Conservation (phyloP, 1,139 yeast genomes). For the Lodderomyces theae region DNA sequence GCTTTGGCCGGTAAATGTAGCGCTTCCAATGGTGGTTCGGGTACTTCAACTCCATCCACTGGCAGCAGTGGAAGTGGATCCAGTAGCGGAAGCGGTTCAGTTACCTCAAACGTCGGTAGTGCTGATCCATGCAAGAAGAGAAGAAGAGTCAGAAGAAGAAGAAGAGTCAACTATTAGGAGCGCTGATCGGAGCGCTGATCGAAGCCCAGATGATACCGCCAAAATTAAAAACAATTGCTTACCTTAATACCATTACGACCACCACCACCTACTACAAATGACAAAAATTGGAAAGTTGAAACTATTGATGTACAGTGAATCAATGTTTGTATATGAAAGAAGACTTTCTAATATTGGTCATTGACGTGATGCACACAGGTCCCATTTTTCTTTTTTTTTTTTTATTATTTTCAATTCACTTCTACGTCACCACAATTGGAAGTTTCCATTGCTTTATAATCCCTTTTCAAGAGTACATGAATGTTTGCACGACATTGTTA, state of each 20-base stretch:
- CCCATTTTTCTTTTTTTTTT: too few relatives aligned
- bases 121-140: conserved; percentile 34
- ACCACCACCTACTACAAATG: too few relatives aligned
- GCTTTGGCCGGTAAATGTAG: conserved; percentile 42
- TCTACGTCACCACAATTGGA: not conserved
- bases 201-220: not conserved
- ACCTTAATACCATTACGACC: not conserved
- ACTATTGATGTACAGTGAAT: not conserved
- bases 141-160: conserved; percentile 36
- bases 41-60: conserved; percentile 15
- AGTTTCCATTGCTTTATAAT: not conserved
- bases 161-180: conserved; percentile 16
- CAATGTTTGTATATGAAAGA: not conserved
- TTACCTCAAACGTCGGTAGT: conserved; percentile 9
- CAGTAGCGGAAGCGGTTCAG: conserved; percentile 13
- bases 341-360: not conserved
- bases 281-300: not conserved
- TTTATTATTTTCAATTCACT: conserved; percentile 2
- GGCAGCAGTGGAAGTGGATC: conserved; percentile 12
- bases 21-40: conserved; percentile 12
- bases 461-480: not conserved
- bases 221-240: too few relatives aligned
- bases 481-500: not conserved
- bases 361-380: too few relatives aligned
- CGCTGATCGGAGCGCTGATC: too few relatives aligned